Base-by-base conservation (phyloP, 257 asterid species). In the Ajuga chamaepitys region DNA sequence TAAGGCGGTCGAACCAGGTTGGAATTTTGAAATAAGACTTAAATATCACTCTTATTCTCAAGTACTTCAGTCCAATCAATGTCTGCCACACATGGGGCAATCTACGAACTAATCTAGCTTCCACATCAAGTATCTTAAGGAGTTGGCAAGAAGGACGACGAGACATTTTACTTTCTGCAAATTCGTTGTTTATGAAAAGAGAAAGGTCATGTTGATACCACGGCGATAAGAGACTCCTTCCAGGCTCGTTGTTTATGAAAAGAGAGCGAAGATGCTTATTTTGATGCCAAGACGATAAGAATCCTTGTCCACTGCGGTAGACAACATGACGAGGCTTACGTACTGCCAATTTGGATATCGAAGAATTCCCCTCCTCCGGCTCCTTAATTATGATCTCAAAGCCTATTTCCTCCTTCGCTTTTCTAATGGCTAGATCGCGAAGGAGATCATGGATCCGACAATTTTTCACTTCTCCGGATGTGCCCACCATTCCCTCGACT, bases 401-500 rank as follows among this genome's bases (percentile, higher is more conserved):
- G 42, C 47, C 48, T 0, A 58, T 61, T 62, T 68, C 71, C 68
- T 67, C 74, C 41, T 61, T 62, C 2, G 74, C 71, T 26, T 73
- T 24, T 28, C 7, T 25, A 7, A 73, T 32, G 50, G 52, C 34
- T 30, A 53, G 41, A 11, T 74, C 70, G 26, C 57, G 40, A 3
- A 61, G 67, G 44, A 72, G 70, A 55, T 73, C 70, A 30, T 59
- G 74, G 13, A 64, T 35, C 4, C n/a, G 41, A 14, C 67, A 56
- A 18, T n/a, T 30, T 66, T 26, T 57, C 10, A 72, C 77, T 17
- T 50, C 3, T 10, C 7, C 68, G 40, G 38, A 40, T 22, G 26
- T 42, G 9, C 10, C n/a, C n/a, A n/a, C 24, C 40, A 54, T 24
- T 9, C 26, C 46, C 45, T 4, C 42, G 13, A 67, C 68, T 48